Conservation (phyloP, 768 basidiomycete genomes). For the Holtermanniella nyarrowii region DNA sequence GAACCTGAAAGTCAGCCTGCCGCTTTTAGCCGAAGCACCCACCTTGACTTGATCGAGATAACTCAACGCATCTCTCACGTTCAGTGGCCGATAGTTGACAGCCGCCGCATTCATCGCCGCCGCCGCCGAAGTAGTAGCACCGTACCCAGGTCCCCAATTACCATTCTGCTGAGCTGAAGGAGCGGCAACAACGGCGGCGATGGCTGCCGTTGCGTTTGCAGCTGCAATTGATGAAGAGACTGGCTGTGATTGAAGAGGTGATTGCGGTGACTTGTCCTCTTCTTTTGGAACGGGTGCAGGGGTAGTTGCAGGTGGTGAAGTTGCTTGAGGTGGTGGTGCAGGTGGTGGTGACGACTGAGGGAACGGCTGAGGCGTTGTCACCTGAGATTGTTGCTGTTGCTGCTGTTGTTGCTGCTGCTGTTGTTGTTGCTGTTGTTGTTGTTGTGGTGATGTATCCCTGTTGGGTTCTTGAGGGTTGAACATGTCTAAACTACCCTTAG, state of each 20-base stretch:
- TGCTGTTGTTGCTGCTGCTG: neutral
- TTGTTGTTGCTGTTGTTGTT: neutral
- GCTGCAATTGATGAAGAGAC: neutral
- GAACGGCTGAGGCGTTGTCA: neutral
- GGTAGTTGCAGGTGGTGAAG: neutral
- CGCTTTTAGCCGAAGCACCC: conserved; percentile 2
- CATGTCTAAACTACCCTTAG: too few relatives aligned
- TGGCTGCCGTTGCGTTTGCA: neutral
- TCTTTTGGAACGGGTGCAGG: neutral
- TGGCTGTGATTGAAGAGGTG: neutral
- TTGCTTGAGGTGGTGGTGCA: neutral
- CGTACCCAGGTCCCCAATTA: neutral
- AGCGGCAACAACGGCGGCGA: neutral
- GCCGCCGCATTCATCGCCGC: neutral
- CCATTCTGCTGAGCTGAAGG: neutral
- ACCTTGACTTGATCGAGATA: conserved; percentile 89
- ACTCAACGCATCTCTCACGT: conserved; percentile 84
- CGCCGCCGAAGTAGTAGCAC: neutral
- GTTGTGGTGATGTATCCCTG: neutral
- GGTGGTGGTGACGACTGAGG: neutral
- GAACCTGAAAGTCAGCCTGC: conserved; percentile 42
- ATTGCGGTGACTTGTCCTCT: neutral
- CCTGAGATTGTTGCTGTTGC: conserved; percentile 5
- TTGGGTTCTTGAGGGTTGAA: too few relatives aligned
- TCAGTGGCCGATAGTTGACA: conserved; percentile 53